Evolutionary conservation across 2,329 filamentous ascomycete genomes (phyloP).

Genomic region (Nothomitra cinnamomea): DNA sequence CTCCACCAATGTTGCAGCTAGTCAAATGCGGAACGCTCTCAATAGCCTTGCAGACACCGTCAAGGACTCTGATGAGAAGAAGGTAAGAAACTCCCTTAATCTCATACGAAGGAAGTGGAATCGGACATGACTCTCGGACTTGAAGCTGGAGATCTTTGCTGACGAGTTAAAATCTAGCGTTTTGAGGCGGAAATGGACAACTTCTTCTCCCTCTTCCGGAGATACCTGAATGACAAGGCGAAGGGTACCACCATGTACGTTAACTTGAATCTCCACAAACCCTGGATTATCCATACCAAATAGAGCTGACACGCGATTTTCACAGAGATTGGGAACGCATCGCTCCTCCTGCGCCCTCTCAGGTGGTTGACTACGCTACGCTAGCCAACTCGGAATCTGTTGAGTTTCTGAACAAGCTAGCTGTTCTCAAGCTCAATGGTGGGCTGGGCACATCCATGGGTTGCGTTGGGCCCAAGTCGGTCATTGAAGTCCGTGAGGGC

Average conservation of each 20-base stretch:
- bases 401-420: slow-evolving; percentile 90
- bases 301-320: not conserved
- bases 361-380: slow-evolving; percentile 89
- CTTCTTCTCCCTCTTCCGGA: slow-evolving; percentile 97
- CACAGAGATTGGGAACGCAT: slow-evolving; percentile 89
- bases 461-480: slow-evolving; percentile 96
- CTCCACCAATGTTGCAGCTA: slow-evolving; percentile 91
- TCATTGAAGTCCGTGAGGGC: slow-evolving; percentile 98
- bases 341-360: slow-evolving; percentile 75
- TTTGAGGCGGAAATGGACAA: slow-evolving; percentile 99
- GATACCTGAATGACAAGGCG: slow-evolving; percentile 97
- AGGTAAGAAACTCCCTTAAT: slow-evolving; percentile 38
- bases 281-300: not conserved
- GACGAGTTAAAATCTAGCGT: slow-evolving; percentile 34
- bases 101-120: slow-evolving; percentile 10
- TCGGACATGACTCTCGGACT: slow-evolving; percentile 11
- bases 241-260: slow-evolving; percentile 79
- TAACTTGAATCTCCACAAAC: slow-evolving; percentile 4
- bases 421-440: slow-evolving; percentile 97
- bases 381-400: slow-evolving; percentile 81
- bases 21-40: slow-evolving; percentile 96
- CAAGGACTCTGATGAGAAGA: slow-evolving; percentile 62
- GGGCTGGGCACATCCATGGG: slow-evolving; percentile 99
- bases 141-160: not conserved
- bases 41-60: slow-evolving; percentile 86